These are phyloP conservation scores for Cryptococcus sp. DNA, from an alignment of 1,284 basidiomycete genomes.

Conservation along the genomic window DNA sequence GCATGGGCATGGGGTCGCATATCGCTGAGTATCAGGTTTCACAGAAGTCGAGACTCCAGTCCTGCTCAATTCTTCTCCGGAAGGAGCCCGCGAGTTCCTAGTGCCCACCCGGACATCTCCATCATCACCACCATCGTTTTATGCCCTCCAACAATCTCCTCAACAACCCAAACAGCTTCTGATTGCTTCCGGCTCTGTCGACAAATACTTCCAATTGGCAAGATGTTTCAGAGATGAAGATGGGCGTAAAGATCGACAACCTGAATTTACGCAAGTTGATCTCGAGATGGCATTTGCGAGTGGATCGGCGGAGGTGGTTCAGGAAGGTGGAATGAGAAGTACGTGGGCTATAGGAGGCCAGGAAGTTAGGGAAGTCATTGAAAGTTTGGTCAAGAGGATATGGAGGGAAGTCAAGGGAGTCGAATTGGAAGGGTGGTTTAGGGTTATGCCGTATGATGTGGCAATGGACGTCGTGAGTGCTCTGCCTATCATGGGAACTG, in stretches of 20 bases:
- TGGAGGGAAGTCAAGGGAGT: constrained; percentile 64
- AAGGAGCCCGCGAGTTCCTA: constrained; percentile 90
- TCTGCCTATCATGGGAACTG: no score
- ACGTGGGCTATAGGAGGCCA: constrained; percentile 77
- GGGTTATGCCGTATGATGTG: constrained; percentile 76
- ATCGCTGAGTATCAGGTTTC: constrained; percentile 59
- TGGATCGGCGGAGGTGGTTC: constrained; percentile 52
- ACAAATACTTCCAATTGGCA: constrained; percentile 88
- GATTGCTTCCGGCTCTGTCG: constrained; percentile 82
- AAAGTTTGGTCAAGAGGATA: constrained; percentile 65
- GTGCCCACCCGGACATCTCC: constrained; percentile 69
- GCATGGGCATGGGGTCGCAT: not conserved
- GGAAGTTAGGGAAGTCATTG: constrained; percentile 71
- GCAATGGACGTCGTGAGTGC: constrained; percentile 72
- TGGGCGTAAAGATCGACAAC: constrained; percentile 87
- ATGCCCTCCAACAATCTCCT: constrained; percentile 88
- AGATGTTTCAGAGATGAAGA: constrained; percentile 94
- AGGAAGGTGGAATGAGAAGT: constrained; percentile 35
- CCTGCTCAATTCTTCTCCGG: constrained; percentile 86
- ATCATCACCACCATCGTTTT: constrained; percentile 60
- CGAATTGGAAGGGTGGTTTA: constrained; percentile 60
- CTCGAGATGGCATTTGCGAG: constrained; percentile 93
- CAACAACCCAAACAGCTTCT: constrained; percentile 95
- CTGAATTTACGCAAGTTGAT: constrained; percentile 96
- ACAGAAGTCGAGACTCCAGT: constrained; percentile 90